These are phyloP conservation scores for Yamadazyma sp. DNA, from an alignment of 805 yeast genomes.

Conservation along the genomic window DNA sequence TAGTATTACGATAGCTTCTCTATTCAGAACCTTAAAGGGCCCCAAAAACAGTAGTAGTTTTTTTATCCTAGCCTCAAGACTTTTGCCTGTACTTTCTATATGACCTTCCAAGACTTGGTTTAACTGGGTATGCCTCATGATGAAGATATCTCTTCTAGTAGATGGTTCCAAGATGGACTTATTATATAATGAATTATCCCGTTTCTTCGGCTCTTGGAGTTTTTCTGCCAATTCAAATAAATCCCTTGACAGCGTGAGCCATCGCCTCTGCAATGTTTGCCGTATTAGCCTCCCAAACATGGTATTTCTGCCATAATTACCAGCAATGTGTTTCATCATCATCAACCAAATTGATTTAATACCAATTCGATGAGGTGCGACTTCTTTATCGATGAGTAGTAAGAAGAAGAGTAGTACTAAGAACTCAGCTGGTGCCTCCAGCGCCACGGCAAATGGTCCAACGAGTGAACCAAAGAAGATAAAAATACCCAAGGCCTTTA, in stretches of 20 bases:
- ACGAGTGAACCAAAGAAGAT: slow-evolving; percentile 25
- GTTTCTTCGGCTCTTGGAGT: slow-evolving; percentile 1
- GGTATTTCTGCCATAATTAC: no score
- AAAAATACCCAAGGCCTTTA: slow-evolving; percentile 38
- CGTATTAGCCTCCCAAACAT: no score
- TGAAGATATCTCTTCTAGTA: slow-evolving; percentile 1
- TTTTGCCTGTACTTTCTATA: slow-evolving; percentile 4
- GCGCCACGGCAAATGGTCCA: slow-evolving; percentile 5
- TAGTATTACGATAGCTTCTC: slow-evolving; percentile 24
- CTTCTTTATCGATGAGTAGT: slow-evolving; percentile 10
- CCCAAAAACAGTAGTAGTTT: not conserved
- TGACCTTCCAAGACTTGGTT: slow-evolving; percentile 8
- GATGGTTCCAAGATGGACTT: slow-evolving; percentile 10
- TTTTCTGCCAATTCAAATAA: slow-evolving; percentile 3
- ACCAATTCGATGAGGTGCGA: slow-evolving; percentile 6
- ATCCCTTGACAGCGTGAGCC: slow-evolving; percentile 5
- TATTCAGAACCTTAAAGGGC: slow-evolving; percentile 11
- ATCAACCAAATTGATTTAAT: no score
- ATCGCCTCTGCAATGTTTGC: not conserved
- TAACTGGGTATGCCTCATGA: slow-evolving; percentile 4
- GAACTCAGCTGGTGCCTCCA: not conserved
- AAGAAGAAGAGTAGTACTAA: slow-evolving; percentile 7
- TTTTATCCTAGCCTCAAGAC: not conserved
- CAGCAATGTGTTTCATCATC: no score
- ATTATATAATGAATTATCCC: slow-evolving; percentile 13